Evolutionary conservation across 768 basidiomycete species (phyloP).

Genomic region (Trametes cubensis): DNA sequence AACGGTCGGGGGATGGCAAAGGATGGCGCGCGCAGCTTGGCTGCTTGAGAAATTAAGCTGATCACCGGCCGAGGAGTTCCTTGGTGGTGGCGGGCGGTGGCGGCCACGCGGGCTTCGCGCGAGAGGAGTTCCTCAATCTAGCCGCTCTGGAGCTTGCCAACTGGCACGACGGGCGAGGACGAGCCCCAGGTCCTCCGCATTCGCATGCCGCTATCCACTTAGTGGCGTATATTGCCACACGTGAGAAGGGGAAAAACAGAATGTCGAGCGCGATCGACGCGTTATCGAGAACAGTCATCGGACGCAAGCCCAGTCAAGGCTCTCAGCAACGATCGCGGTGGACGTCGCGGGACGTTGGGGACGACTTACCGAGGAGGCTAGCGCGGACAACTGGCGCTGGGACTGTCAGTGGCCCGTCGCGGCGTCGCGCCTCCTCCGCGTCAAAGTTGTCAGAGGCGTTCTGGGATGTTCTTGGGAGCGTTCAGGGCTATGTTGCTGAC

Average conservation of each 20-base stretch:
- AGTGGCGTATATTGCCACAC: constrained; percentile 20
- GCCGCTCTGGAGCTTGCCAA: constrained; percentile 3
- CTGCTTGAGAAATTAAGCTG: constrained; percentile 8
- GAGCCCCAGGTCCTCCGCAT: constrained; percentile 4
- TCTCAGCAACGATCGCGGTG: constrained; percentile 5
- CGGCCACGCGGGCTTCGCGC: constrained; percentile 10
- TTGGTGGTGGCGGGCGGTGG: not conserved
- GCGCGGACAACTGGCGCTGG: not conserved
- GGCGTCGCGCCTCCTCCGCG: not conserved
- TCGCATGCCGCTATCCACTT: constrained; percentile 8
- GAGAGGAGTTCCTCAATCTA: constrained; percentile 16
- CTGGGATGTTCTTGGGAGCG: not conserved
- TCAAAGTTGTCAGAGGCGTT: not conserved
- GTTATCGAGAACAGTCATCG: constrained; percentile 10
- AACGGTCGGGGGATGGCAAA: not conserved
- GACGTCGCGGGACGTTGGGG: not conserved
- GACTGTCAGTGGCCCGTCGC: not conserved
- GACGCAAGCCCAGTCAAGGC: not conserved
- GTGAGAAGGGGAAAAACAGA: constrained; percentile 15
- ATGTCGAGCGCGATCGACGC: constrained; percentile 8
- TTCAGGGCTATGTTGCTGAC: not conserved
- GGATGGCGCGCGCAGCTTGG: constrained; percentile 2
- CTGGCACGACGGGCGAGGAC: not conserved
- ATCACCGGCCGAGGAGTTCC: not conserved
- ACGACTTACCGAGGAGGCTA: not conserved